Percentiles rank a stretch among this genome's conserved stretches.
phyloP scores from a whole-genome alignment of 2,329 filamentous ascomycete genomes.

The Rutstroemia sp. region DNA sequence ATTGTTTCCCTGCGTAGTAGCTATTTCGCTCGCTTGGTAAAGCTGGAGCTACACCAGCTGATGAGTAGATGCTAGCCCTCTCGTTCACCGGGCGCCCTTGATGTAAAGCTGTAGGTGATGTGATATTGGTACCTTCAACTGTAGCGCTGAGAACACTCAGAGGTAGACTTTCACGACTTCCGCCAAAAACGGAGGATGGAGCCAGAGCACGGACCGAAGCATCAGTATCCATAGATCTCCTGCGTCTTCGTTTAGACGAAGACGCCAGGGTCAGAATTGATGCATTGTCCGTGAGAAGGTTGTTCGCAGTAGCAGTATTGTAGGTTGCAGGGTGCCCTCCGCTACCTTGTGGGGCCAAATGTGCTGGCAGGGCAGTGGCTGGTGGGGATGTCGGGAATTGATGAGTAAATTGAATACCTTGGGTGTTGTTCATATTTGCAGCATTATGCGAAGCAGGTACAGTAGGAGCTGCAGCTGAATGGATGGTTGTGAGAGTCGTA shows the following conservation, averaged over 20 bases:
- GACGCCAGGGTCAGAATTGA: slow-evolving; percentile 80
- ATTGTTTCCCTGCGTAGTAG: slow-evolving; percentile 57
- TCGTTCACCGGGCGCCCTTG: slow-evolving; percentile 46
- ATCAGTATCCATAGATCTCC: slow-evolving; percentile 77
- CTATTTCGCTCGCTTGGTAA: slow-evolving; percentile 73
- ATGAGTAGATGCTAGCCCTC: slow-evolving; percentile 75
- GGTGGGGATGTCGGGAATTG: slow-evolving; percentile 58
- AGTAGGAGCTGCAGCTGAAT: slow-evolving; percentile 57
- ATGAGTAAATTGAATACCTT: slow-evolving; percentile 52
- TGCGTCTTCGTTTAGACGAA: slow-evolving; percentile 68
- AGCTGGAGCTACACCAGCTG: slow-evolving; percentile 58
- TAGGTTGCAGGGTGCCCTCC: slow-evolving; percentile 61
- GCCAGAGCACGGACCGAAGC: slow-evolving; percentile 80
- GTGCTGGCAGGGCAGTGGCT: slow-evolving; percentile 64
- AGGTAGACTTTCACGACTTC: slow-evolving; percentile 71
- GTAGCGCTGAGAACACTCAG: slow-evolving; percentile 71
- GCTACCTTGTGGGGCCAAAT: slow-evolving; percentile 47
- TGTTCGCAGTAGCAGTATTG: slow-evolving; percentile 71
- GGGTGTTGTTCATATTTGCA: slow-evolving; percentile 20
- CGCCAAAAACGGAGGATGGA: slow-evolving; percentile 74
- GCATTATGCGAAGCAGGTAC: slow-evolving; percentile 36
- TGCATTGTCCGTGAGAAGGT: slow-evolving; percentile 75
- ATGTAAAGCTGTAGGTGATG: slow-evolving; percentile 39
- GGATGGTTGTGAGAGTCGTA: slow-evolving; percentile 79
- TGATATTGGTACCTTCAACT: slow-evolving; percentile 45